Percentiles rank a stretch among this genome's conserved stretches.
Conservation (phyloP, 2,329 filamentous ascomycete genomes). For the Penicillium sp. region DNA sequence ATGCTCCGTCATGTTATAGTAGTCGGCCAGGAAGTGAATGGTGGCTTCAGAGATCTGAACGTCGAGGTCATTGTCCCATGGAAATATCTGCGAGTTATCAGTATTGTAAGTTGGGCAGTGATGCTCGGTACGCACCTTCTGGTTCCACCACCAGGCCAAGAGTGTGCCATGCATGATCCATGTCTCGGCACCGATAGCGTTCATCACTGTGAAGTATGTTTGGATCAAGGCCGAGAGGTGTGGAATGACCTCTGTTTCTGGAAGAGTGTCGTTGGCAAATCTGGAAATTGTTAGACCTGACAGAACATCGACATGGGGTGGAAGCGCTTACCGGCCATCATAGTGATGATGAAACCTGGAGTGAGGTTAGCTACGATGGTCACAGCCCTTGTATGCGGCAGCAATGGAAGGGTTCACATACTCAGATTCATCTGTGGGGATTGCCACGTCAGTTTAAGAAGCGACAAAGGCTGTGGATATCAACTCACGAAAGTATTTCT, state of each 20-base stretch:
- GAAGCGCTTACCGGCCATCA: slow-evolving; percentile 48
- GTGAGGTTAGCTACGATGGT: slow-evolving; percentile 5
- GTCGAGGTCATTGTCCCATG: slow-evolving; percentile 64
- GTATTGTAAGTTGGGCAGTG: neutral
- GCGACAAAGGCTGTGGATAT: neutral
- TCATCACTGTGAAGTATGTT: slow-evolving; percentile 60
- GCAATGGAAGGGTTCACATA: slow-evolving; percentile 30
- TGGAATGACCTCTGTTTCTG: slow-evolving; percentile 49
- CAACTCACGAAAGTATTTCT: slow-evolving; percentile 54
- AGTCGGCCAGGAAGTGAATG: slow-evolving; percentile 58
- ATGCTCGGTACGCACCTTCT: slow-evolving; percentile 39
- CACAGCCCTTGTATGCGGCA: neutral
- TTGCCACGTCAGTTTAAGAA: neutral
- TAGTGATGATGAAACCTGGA: slow-evolving; percentile 57
- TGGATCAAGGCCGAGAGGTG: slow-evolving; percentile 56
- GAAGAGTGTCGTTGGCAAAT: slow-evolving; percentile 52
- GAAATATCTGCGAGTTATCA: slow-evolving; percentile 49
- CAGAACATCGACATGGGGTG: neutral
- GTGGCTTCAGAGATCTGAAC: slow-evolving; percentile 59
- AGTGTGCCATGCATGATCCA: slow-evolving; percentile 67
- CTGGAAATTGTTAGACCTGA: slow-evolving; percentile 27
- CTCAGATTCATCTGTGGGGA: slow-evolving; percentile 46
- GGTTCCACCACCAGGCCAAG: slow-evolving; percentile 66
- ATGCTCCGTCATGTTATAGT: slow-evolving; percentile 66
- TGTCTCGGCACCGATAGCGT: slow-evolving; percentile 58